Base-by-base conservation (phyloP, 1,284 basidiomycete genomes). In the Psilocybe mexicana region DNA sequence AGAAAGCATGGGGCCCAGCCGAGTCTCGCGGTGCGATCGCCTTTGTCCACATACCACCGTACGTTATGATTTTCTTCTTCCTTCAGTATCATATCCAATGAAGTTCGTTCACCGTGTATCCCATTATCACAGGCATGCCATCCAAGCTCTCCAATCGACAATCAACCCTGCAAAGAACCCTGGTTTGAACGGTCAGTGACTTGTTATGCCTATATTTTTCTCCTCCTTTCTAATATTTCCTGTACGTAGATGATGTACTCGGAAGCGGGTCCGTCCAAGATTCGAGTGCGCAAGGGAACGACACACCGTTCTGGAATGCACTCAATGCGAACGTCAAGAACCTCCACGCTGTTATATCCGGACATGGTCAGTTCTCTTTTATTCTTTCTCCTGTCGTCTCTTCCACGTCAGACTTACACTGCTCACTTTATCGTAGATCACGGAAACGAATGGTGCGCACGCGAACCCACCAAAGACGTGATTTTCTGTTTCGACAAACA, bases 401-500 rank as follows among this genome's bases (percentile, higher is more conserved):
- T 2, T 24, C 25, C n/a, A 35, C 42, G 43, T n/a, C 28, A 33
- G 11, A 24, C 43, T 56, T 43, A 40, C 18, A 54, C 40, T 44
- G 43, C 46, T 38, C 46, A 24, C 47, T 49, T 6, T 43, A 11
- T 49, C 36, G 24, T 62, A 87, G 86, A 87, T 66, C 87, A 89
- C 61, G 87, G 87, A 1, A 79, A 88, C 57, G 87, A 89, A 69
- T 90, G 87, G 87, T 89, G 87, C 61, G 78, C 80, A 18, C 80
- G 85, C 30, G 87, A 88, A 63, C 79, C 79, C 0, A 77, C 74
- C 1, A 83, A 84, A 63, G 70, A 81, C 40, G 79, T 86, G 10
- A 81, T 87, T 0, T 88, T 88, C 70, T 90, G 87, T 67, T 90
- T 89, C 62, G 76, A 80, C 64, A 90, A 90, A 67, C 87, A 89